phyloP scores from a whole-genome alignment of 192 early-diverging fungal species.

The Cetraspora pellucida region DNA sequence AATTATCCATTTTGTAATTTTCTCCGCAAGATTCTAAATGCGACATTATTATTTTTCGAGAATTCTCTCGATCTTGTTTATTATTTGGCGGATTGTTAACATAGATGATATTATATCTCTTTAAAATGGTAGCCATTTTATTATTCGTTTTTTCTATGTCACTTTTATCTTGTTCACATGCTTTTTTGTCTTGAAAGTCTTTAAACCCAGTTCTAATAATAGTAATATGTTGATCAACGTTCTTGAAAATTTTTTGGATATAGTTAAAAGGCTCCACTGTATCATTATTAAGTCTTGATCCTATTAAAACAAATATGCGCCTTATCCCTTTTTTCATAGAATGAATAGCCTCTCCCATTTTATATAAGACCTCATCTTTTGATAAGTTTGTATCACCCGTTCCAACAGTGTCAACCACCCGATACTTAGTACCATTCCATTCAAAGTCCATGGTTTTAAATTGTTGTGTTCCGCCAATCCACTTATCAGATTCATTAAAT shows the following conservation, averaged over 20 bases:
- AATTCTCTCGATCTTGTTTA: neutral
- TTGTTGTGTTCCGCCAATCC: neutral
- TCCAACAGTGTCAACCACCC: constrained; percentile 4
- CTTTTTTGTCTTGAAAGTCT: neutral
- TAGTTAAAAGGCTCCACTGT: neutral
- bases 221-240: neutral
- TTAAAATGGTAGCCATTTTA: neutral
- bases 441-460: neutral
- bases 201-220: neutral
- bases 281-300: neutral
- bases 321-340: neutral
- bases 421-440: neutral
- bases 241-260: neutral
- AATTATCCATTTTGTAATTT: constrained; percentile 15
- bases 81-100: constrained; percentile 9
- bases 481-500: neutral
- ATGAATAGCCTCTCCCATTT: neutral
- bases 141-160: neutral
- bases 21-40: neutral
- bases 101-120: neutral
- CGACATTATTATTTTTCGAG: neutral
- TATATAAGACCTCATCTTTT: neutral
- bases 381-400: neutral
- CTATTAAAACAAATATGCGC: neutral
- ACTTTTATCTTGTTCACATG: neutral